phyloP scores from a whole-genome alignment of 1,284 basidiomycete species.

The Porogramme epimiltina region DNA sequence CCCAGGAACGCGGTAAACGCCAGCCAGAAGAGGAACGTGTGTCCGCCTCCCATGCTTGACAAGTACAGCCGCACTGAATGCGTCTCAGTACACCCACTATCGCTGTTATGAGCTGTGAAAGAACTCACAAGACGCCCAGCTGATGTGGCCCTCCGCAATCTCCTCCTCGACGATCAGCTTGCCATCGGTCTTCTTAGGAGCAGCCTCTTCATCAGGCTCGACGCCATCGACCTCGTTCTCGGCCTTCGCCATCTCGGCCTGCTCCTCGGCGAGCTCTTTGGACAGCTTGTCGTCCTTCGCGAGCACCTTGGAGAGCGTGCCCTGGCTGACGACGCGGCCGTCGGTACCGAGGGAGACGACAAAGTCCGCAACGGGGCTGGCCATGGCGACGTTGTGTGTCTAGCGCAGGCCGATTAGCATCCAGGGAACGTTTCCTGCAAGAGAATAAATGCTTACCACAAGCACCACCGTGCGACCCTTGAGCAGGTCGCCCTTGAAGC shows the following conservation, averaged over 20 bases:
- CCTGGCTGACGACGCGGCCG: conserved; percentile 50
- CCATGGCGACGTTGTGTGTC: conserved; percentile 75
- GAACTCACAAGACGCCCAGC: conserved; percentile 42
- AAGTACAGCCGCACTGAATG: conserved; percentile 34
- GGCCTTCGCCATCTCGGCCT: conserved; percentile 40
- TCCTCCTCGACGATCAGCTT: conserved; percentile 62
- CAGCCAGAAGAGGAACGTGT: conserved; percentile 36
- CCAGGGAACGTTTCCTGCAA: no score
- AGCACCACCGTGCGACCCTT: conserved; percentile 70
- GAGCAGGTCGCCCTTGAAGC: conserved; percentile 70
- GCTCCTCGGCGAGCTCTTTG: conserved; percentile 41
- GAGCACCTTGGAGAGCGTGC: conserved; percentile 47
- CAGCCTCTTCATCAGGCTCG: conserved; percentile 27
- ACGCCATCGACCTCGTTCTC: conserved; percentile 46
- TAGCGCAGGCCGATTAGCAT: conserved; percentile 21
- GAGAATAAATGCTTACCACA: conserved; percentile 45
- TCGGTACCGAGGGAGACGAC: conserved; percentile 59
- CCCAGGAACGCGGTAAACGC: conserved; percentile 26
- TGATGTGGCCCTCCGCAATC: conserved; percentile 57
- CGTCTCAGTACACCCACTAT: background rate
- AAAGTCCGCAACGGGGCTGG: conserved; percentile 63
- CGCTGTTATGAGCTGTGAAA: background rate
- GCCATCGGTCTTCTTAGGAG: conserved; percentile 35
- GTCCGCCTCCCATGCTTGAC: conserved; percentile 31
- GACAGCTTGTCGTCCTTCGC: conserved; percentile 41